Base-by-base conservation (phyloP, 2,329 filamentous ascomycete genomes). In the Grosmannia clavigera region DNA sequence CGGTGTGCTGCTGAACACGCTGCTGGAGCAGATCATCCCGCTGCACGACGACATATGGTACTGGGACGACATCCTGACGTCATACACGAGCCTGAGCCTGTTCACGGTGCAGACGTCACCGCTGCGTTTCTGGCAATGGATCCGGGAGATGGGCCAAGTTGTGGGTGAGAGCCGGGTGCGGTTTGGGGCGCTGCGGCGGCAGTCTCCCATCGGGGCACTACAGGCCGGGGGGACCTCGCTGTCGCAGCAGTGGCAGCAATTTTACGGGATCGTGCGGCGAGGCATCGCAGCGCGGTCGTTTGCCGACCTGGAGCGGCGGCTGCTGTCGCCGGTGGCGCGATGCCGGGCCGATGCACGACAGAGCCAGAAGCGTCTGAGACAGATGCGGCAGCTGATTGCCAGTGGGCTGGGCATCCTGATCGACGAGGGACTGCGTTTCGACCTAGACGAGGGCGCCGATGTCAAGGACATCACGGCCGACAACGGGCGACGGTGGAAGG, bases 31-130 rank as follows among this genome's bases (percentile, higher is more conserved):
- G 67, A 95, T 91, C 12, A 84, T 92, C 12, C 86, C 87, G 0
- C 73, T 99, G 22, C 88, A 85, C 66, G 86, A 96, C 65, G 91
- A 96, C 66, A 86, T 96, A 29, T 92, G 87, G 84, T 97, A 97
- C 71, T 99, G 94, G 94, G 90, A 96, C 68, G 88, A 94, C 65
- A 81, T 96, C 2, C 75, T 96, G 35, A 82, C 83, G 11, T 95
- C 90, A 0, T 86, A 90, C 66, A 80, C 83, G 56, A 89, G 87
- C 68, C 92, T 88, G 64, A 86, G 84, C 38, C 70, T 96, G 3
- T 96, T 96, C 72, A 87, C 89, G 16, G 74, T 95, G 10, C 94
- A 99, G 71, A 96, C 86, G 0, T 90, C 87, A 0, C 94, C 94
- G 0, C 67, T 86, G 50, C 81, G 88, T 22, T 71, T 96, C 40